Conservation (phyloP, 2,329 filamentous ascomycete species). For the Ophiocordyceps sinensis region DNA sequence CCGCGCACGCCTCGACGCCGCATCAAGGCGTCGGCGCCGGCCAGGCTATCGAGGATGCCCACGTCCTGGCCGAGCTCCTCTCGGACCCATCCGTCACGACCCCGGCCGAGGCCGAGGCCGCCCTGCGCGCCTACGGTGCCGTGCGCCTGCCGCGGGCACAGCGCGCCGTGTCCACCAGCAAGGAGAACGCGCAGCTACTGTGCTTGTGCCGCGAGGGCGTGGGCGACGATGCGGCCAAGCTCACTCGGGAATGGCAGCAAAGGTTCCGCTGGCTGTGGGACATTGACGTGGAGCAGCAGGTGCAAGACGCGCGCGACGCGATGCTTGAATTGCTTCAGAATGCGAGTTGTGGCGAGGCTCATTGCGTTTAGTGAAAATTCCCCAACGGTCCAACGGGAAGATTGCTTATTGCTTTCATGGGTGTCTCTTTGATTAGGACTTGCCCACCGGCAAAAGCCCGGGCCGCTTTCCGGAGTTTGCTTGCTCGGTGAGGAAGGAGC, state of each 20-base stretch:
- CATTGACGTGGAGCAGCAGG: slow-evolving; percentile 1
- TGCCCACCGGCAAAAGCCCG: too few species aligned
- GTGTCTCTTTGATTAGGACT: too few species aligned
- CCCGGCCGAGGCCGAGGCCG: not conserved
- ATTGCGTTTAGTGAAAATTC: too few species aligned
- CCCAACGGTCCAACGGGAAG: too few species aligned
- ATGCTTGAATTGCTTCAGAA: slow-evolving; percentile 9
- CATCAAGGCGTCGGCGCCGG: not conserved
- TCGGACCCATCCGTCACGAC: not conserved
- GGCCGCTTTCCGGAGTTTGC: too few species aligned
- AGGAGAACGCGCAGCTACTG: slow-evolving; percentile 4
- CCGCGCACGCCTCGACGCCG: not conserved
- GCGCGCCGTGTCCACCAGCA: slow-evolving; percentile 4
- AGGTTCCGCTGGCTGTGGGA: not conserved
- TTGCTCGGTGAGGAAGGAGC: too few species aligned
- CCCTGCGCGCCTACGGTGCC: slow-evolving; percentile 5
- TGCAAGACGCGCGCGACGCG: not conserved
- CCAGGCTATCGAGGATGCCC: slow-evolving; percentile 6
- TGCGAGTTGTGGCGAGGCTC: too few species aligned
- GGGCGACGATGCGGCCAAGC: slow-evolving; percentile 3
- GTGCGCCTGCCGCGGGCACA: slow-evolving; percentile 5
- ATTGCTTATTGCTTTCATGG: too few species aligned
- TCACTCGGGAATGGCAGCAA: slow-evolving; percentile 1
- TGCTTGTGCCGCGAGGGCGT: slow-evolving; percentile 3
- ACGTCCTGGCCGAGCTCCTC: slow-evolving; percentile 8